Evolutionary conservation across 2,329 filamentous ascomycete species (phyloP), one percentile per base, ranked within the genome.

Genomic region (Epichloe hybrida): DNA sequence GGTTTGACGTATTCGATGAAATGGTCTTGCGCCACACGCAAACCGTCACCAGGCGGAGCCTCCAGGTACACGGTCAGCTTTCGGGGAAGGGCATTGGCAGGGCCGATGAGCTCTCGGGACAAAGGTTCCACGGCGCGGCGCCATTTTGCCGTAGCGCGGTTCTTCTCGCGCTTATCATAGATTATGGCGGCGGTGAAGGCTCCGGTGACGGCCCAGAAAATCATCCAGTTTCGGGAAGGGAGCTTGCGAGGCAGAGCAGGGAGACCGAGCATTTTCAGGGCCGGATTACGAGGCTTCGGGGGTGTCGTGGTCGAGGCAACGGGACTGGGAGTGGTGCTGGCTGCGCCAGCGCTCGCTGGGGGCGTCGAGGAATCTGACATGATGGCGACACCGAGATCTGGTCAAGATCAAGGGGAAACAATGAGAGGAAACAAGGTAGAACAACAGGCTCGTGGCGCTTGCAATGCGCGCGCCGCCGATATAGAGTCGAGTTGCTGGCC

Each of bases 1-100:
- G 93, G 93, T 73, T 97, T 97, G 42, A 96, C 80, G 64, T 96
- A 98, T 65, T 95, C 88, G 61, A 89, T 84, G 68, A 95, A 98
- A 69, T 97, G 90, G 58, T 97, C 89, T 60, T 95, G 85, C n/a
- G 90, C 87, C 41, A 80, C 70, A 51, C 89, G 79, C 50, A 97
- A 71, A 5, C 88, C 84, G 67, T 97, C 91, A 12, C 84, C 88
- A 0, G 93, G 93, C 5, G 93, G 90, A 4, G 86, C 84, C 55
- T 87, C 81, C 50, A 98, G 74, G 66, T 88, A 93, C 52, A 98
- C 78, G 38, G 89, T 93, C 56, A 98, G 73, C 62, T 84, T 88
- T 53, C 93, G 82, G 45, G 88, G 87, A 65, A 95, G 79, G 58
- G 83, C 77, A 58, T 80, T 83, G 35, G 85, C 71, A 55, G 69